Percentiles rank a stretch among this genome's conserved stretches.
These are phyloP conservation scores for Chlorella sp. DNA, from an alignment of 139 green algal genomes.

Conservation along the genomic window DNA sequence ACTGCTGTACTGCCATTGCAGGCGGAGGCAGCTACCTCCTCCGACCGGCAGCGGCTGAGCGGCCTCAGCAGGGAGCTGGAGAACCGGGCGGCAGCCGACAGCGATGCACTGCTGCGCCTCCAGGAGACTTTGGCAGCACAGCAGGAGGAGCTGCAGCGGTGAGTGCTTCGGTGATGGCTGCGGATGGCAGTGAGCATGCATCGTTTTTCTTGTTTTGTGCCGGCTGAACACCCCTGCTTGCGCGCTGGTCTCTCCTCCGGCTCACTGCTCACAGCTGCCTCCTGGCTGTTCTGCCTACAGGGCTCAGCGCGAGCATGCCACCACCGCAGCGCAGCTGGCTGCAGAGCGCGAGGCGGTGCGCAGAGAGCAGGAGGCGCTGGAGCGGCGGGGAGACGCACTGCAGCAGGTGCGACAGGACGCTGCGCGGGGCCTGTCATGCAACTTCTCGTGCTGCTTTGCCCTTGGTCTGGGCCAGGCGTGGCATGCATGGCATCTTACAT, in stretches of 20 bases:
- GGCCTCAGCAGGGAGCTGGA: slow-evolving; percentile 20
- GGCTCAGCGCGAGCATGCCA: slow-evolving; percentile 26
- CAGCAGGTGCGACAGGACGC: slow-evolving; percentile 8
- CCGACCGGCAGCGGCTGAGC: slow-evolving; percentile 18
- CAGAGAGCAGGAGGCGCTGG: slow-evolving; percentile 16
- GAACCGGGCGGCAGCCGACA: slow-evolving; percentile 5
- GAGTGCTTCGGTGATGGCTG: background rate
- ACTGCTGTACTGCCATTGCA: background rate
- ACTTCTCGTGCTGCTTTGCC: no score
- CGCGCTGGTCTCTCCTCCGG: background rate
- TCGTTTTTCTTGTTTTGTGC: no score
- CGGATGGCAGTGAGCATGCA: no score
- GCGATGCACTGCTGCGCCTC: slow-evolving; percentile 17
- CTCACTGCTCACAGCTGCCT: background rate
- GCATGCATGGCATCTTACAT: background rate
- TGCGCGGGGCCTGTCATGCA: no score
- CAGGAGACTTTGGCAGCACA: slow-evolving; percentile 29
- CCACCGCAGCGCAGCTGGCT: background rate
- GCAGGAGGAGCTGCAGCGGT: slow-evolving; percentile 41
- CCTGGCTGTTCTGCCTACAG: background rate
- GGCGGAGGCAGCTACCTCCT: slow-evolving; percentile 11
- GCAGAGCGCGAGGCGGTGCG: background rate
- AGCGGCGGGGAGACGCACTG: slow-evolving; percentile 26
- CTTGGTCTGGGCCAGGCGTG: background rate
- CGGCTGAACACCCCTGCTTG: no score